These are phyloP conservation scores for Ceratocystis smalleyi DNA, from an alignment of 2,329 filamentous ascomycete species.

Conservation along the genomic window DNA sequence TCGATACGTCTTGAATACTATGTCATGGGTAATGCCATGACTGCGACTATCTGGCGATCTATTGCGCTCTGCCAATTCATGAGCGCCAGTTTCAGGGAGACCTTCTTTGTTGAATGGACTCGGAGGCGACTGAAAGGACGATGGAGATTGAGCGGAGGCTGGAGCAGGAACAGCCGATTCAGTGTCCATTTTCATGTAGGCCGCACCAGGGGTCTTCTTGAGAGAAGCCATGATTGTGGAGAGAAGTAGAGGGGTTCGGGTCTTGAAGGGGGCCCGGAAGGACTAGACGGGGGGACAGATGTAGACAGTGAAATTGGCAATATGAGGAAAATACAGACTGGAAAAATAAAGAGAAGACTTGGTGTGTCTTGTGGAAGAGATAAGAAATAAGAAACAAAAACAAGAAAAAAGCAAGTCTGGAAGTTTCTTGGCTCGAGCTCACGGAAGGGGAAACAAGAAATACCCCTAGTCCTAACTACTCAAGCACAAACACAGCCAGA, in stretches of 20 bases:
- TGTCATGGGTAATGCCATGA: constrained; percentile 1
- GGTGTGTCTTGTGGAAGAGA: not conserved
- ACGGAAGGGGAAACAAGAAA: not conserved
- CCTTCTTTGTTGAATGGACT: constrained; percentile 6
- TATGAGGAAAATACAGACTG: not conserved
- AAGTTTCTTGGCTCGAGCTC: constrained; percentile 5
- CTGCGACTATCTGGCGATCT: constrained; percentile 6
- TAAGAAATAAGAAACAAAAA: not conserved
- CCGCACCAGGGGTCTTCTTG: not conserved
- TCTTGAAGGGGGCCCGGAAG: not conserved
- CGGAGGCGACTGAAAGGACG: not conserved
- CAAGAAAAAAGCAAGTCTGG: not conserved
- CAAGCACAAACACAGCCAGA: constrained; percentile 1
- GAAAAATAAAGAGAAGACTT: not conserved
- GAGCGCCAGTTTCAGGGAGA: not conserved
- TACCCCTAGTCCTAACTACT: not conserved
- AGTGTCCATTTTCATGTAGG: constrained; percentile 11
- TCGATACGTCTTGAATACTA: constrained; percentile 46
- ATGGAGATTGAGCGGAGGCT: not conserved
- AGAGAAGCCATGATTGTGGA: not conserved
- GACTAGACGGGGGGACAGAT: not conserved
- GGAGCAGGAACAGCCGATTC: not conserved
- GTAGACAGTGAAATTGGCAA: not conserved
- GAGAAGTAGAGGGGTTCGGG: not conserved
- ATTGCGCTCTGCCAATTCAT: constrained; percentile 2